Conservation (phyloP, 202 grass and related monocot genomes). For the Musa balbisiana region DNA sequence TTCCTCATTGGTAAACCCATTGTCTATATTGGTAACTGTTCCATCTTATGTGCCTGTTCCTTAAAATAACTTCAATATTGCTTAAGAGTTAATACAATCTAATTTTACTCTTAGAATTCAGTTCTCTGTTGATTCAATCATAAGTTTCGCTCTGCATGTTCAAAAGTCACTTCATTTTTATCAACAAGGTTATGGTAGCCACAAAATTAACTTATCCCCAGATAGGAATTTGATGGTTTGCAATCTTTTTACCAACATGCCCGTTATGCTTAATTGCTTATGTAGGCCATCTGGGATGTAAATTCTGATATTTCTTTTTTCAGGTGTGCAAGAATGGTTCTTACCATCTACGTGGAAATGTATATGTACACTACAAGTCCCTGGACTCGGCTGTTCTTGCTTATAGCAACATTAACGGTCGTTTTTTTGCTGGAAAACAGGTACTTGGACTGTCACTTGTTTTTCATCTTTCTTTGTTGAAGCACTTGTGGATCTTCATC, state of each 20-base stretch:
- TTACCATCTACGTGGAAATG: slow-evolving; percentile 89
- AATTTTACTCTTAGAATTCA: not conserved
- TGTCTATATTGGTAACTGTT: not conserved
- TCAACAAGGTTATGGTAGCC: not conserved
- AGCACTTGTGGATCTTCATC: not conserved
- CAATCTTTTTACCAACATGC: not conserved
- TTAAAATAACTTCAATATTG: not conserved
- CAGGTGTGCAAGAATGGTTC: slow-evolving; percentile 96
- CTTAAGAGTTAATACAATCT: not conserved
- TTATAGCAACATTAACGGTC: slow-evolving; percentile 72
- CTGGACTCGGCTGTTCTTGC: slow-evolving; percentile 88
- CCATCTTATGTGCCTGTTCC: not conserved
- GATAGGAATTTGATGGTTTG: too few relatives aligned
- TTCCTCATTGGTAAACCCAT: not conserved
- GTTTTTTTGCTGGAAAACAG: slow-evolving; percentile 93
- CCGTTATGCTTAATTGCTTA: not conserved
- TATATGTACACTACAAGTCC: slow-evolving; percentile 85
- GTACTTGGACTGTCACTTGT: slow-evolving; percentile 19
- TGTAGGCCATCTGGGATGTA: slow-evolving; percentile 5
- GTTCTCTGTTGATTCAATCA: not conserved
- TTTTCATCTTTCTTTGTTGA: slow-evolving; percentile 6
- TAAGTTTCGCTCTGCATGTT: not conserved
- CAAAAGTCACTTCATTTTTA: not conserved
- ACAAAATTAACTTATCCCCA: too few relatives aligned
- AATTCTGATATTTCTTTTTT: slow-evolving; percentile 26